Evolutionary conservation across 345 rosid genomes (phyloP), one percentile per base, ranked within the genome.

Genomic region (Rhodomyrtus tomentosa): DNA sequence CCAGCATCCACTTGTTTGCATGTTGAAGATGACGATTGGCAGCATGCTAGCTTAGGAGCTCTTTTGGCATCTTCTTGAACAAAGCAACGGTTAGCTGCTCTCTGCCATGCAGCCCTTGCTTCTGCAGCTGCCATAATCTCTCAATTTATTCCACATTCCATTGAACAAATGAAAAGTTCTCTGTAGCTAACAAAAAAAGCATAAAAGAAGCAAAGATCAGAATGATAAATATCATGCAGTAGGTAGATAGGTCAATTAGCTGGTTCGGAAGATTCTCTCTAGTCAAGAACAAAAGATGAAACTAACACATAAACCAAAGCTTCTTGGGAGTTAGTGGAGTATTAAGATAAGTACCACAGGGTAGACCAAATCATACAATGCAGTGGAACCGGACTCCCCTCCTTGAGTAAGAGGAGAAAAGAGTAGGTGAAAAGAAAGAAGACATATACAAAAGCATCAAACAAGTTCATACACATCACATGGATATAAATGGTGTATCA

Each of bases 21-120:
- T n/a, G 92, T 87, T 53, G 98, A 84, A 85, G 93, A 89, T 20
- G 98, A 92, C 40, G 99, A 95, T 32, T 95, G 98, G 87, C 94
- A 93, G 87, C 86, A 98, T 55, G 99, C 98, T 86, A 98, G 85
- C 88, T 95, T 96, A 36, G 99, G 99, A 87, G 99, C 99, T 89
- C 98, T 89, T 88, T 95, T 95, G 85, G 99, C 98, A 91, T 97
- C 99, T 88, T 97, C 99, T 91, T 97, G 99, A 53, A 97, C 95
- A 90, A 97, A 95, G 89, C 92, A 98, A 86, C 99, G 99, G 86
- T 96, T 98, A 29, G 92, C 98, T 16, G 96, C 85, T 88, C 99
- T 91, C 89, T 98, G 99, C 99, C 99, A 96, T 25, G 89, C 92
- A 29, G 96, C 96, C 91, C 99, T 93, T 54, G 96, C 96, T 89